phyloP scores from a whole-genome alignment of 495 filamentous ascomycete species.

The Venustampulla echinocandica region DNA sequence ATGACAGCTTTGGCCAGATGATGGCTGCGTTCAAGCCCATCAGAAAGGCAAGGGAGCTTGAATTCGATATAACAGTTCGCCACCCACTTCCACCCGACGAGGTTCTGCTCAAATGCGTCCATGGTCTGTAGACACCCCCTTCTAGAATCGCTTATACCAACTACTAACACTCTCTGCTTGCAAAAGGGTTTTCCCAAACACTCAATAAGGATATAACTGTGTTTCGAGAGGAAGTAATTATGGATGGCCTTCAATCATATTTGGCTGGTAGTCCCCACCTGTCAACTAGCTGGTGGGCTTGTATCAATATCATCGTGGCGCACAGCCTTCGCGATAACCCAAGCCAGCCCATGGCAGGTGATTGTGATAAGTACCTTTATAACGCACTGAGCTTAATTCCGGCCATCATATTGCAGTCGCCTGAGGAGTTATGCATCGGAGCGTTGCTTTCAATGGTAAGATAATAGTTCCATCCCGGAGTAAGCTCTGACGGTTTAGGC shows the following conservation, averaged over 20 bases:
- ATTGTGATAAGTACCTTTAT: not conserved
- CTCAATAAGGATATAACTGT: slow-evolving; percentile 1
- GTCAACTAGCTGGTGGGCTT: not conserved
- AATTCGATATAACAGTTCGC: not conserved
- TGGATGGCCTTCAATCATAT: not conserved
- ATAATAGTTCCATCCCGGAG: not conserved
- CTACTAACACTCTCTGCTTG: not conserved
- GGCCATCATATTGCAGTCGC: not conserved
- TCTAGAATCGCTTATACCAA: not conserved
- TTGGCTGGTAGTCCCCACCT: not conserved
- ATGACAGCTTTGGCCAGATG: slow-evolving; percentile 1
- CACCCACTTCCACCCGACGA: not conserved
- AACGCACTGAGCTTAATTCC: slow-evolving; percentile 2
- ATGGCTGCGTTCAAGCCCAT: not conserved
- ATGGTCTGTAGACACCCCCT: not conserved
- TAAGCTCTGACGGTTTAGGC: not conserved
- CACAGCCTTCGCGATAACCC: not conserved
- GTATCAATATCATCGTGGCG: slow-evolving; percentile 3
- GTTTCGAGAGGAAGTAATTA: not conserved
- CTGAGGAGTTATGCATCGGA: not conserved
- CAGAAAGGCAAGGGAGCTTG: not conserved
- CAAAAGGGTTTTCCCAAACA: not conserved
- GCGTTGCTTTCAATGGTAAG: not conserved
- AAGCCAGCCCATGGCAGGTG: not conserved
- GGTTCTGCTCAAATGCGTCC: not conserved